These are phyloP conservation scores for Catunica adiposa DNA, from an alignment of 2,329 filamentous ascomycete species.

Conservation along the genomic window DNA sequence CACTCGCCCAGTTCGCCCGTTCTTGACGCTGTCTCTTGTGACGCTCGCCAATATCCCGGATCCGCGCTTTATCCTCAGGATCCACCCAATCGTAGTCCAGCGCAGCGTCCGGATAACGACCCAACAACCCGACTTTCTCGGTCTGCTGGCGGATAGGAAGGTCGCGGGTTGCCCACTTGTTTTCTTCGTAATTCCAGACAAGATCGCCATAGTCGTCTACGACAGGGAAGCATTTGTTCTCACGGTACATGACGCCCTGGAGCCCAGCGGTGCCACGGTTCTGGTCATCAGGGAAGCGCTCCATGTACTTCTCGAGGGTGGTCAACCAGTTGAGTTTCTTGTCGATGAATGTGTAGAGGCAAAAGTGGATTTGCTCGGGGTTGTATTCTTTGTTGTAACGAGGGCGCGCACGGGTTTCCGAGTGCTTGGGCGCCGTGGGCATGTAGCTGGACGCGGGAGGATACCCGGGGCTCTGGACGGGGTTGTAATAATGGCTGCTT, in stretches of 20 bases:
- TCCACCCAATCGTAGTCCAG: constrained; percentile 31
- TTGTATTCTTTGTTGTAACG: constrained; percentile 27
- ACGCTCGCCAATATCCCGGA: constrained; percentile 22
- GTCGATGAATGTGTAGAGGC: constrained; percentile 29
- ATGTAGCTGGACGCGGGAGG: too few species aligned
- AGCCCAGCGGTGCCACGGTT: constrained; percentile 19
- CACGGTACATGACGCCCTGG: constrained; percentile 29
- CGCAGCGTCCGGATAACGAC: constrained; percentile 32
- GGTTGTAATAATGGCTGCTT: background rate
- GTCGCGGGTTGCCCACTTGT: constrained; percentile 14
- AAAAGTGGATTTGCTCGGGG: constrained; percentile 27
- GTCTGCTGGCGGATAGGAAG: constrained; percentile 18
- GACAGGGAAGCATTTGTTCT: constrained; percentile 27
- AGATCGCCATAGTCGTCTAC: constrained; percentile 27
- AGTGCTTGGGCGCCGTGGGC: background rate
- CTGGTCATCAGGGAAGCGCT: constrained; percentile 13
- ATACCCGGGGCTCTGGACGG: background rate
- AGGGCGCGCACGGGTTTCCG: constrained; percentile 13
- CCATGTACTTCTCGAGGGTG: constrained; percentile 11
- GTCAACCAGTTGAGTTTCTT: constrained; percentile 26
- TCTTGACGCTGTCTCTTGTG: constrained; percentile 11
- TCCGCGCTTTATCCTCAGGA: constrained; percentile 23
- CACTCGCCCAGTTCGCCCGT: background rate
- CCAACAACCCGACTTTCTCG: constrained; percentile 19
- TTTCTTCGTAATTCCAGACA: constrained; percentile 25